Evolutionary conservation across 192 early-diverging fungal species (phyloP).

Genomic region (Thamnidium elegans): DNA sequence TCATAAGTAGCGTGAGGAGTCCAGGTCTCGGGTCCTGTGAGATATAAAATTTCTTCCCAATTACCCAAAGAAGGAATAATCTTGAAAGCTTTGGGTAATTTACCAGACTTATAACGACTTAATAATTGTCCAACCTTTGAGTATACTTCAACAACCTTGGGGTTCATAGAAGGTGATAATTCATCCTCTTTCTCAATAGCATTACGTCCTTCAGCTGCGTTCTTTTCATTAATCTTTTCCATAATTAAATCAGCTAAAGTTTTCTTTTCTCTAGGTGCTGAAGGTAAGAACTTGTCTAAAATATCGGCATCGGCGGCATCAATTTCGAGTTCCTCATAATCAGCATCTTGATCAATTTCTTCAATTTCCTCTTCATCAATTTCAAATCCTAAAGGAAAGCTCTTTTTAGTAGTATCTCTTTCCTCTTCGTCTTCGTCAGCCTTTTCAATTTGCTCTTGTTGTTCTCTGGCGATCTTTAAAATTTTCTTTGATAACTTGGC

Average conservation of each 20-base stretch:
- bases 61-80: slow-evolving; percentile 92
- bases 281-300: slow-evolving; percentile 90
- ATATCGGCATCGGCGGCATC: slow-evolving; percentile 75
- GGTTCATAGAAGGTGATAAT: slow-evolving; percentile 62
- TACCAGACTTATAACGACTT: slow-evolving; percentile 90
- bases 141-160: slow-evolving; percentile 94
- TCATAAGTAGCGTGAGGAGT: slow-evolving; percentile 96
- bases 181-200: slow-evolving; percentile 38
- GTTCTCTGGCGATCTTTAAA: slow-evolving; percentile 81
- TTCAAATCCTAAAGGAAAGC: slow-evolving; percentile 34
- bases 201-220: slow-evolving; percentile 43
- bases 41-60: slow-evolving; percentile 96
- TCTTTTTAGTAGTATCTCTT: slow-evolving; percentile 26
- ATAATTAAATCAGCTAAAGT: slow-evolving; percentile 96
- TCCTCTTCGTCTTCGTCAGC: slow-evolving; percentile 45
- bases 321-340: slow-evolving; percentile 73
- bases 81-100: slow-evolving; percentile 98
- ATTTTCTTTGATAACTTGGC: slow-evolving; percentile 88
- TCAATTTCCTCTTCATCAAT: slow-evolving; percentile 59
- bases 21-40: slow-evolving; percentile 90
- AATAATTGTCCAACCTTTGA: slow-evolving; percentile 89
- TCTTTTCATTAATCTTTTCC: slow-evolving; percentile 86
- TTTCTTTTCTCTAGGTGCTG: slow-evolving; percentile 77
- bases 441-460: slow-evolving; percentile 84
- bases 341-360: slow-evolving; percentile 67